Evolutionary conservation across 208 protist genomes (phyloP).

Genomic region (Herpetomonas samuelpessoai): DNA sequence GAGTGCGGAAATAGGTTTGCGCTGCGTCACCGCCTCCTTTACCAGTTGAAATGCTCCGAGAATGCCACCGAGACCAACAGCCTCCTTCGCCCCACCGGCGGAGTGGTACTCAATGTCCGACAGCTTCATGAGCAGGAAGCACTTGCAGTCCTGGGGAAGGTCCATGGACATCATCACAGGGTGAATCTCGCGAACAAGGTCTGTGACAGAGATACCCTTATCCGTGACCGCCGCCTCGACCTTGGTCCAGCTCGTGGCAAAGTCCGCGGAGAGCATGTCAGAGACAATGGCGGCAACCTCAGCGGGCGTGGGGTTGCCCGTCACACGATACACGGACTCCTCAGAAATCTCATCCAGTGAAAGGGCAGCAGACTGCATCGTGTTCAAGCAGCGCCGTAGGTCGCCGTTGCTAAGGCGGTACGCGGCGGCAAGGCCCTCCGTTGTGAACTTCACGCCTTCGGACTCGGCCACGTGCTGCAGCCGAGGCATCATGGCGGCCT

Average conservation of each 20-base stretch:
- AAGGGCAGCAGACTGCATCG: slow-evolving; percentile 93
- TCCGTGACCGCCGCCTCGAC: slow-evolving; percentile 35
- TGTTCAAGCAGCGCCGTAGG: slow-evolving; percentile 97
- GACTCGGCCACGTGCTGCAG: slow-evolving; percentile 79
- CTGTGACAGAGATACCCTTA: slow-evolving; percentile 69
- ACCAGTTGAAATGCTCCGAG: slow-evolving; percentile 83
- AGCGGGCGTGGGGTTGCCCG: slow-evolving; percentile 78
- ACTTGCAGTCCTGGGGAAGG: slow-evolving; percentile 80
- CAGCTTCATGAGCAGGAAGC: slow-evolving; percentile 75
- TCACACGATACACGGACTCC: slow-evolving; percentile 76
- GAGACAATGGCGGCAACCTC: slow-evolving; percentile 71
- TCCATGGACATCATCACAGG: slow-evolving; percentile 83
- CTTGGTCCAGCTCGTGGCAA: slow-evolving; percentile 53
- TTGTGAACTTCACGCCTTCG: slow-evolving; percentile 80
- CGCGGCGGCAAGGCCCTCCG: slow-evolving; percentile 91
- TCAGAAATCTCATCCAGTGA: slow-evolving; percentile 68
- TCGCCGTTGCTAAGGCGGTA: slow-evolving; percentile 94
- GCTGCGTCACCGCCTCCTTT: slow-evolving; percentile 78
- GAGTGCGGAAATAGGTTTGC: slow-evolving; percentile 56
- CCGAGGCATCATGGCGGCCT: slow-evolving; percentile 78
- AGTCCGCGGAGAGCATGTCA: slow-evolving; percentile 71
- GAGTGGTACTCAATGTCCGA: slow-evolving; percentile 82
- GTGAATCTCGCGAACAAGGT: slow-evolving; percentile 77
- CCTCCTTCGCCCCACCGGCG: slow-evolving; percentile 62
- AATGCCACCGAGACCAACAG: slow-evolving; percentile 50